Evolutionary conservation across 257 asterid species (phyloP).

Genomic region (Perilla frutescens): DNA sequence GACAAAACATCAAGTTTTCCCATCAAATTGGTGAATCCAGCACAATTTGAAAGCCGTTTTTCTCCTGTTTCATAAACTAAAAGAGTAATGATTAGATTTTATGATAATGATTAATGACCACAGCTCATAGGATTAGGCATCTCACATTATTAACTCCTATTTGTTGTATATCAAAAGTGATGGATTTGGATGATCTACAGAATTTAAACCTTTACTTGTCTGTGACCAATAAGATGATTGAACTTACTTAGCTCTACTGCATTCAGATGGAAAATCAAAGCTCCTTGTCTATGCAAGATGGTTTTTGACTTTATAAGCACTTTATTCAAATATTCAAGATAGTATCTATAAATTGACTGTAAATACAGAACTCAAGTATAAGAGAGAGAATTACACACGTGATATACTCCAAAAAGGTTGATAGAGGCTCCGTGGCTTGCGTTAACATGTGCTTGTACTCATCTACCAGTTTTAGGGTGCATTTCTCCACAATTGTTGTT

Average conservation of each 20-base stretch:
- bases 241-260: slow-evolving; percentile 4
- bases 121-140: neutral
- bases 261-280: slow-evolving; percentile 3
- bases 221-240: neutral
- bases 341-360: neutral
- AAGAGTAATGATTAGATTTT: neutral
- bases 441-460: slow-evolving; percentile 88
- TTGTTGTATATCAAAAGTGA: neutral
- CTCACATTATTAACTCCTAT: neutral
- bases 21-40: neutral
- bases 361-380: neutral
- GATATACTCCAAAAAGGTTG: slow-evolving; percentile 83
- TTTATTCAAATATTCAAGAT: neutral
- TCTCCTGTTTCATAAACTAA: slow-evolving; percentile 2
- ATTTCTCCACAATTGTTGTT: slow-evolving; percentile 95
- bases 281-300: neutral
- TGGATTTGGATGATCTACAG: slow-evolving; percentile 8
- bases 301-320: neutral
- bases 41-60: neutral
- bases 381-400: slow-evolving; percentile 52
- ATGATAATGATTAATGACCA: slow-evolving; percentile 1
- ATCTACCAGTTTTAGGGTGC: slow-evolving; percentile 88
- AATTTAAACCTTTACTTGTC: neutral
- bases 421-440: slow-evolving; percentile 90
- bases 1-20: neutral